phyloP scores from a whole-genome alignment of 768 basidiomycete species.

The Asterophora parasitica region DNA sequence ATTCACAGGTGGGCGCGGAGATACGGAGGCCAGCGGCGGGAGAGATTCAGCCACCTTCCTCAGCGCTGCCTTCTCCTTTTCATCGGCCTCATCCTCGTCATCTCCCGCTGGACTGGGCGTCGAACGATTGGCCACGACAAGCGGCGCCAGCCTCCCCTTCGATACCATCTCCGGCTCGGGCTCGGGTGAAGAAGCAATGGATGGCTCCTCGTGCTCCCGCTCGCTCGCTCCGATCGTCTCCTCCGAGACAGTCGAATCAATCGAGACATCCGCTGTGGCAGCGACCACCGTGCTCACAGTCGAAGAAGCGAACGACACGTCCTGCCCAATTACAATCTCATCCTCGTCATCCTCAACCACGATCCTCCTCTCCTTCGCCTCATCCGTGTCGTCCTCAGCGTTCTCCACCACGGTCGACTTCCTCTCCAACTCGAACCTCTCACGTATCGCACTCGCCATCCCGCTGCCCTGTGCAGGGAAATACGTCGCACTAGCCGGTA shows the following conservation, averaged over 20 bases:
- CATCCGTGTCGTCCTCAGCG: constrained; percentile 6
- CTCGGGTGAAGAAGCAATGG: constrained; percentile 12
- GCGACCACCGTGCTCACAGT: too few species aligned
- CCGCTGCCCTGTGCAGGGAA: constrained; percentile 2
- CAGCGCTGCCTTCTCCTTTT: not conserved
- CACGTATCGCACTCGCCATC: not conserved
- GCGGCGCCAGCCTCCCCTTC: constrained; percentile 9
- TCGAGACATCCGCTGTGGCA: too few species aligned
- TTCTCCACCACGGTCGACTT: not conserved
- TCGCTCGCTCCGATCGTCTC: not conserved
- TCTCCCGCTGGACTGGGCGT: constrained; percentile 22
- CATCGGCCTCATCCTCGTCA: constrained; percentile 8
- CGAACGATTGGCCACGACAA: constrained; percentile 19
- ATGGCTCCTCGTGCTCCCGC: constrained; percentile 12
- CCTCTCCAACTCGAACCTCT: not conserved
- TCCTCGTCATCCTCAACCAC: constrained; percentile 39
- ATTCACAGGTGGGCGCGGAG: not conserved
- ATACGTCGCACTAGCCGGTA: constrained; percentile 6
- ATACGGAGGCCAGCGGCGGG: too few species aligned
- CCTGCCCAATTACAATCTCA: constrained; percentile 16
- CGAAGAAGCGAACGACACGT: constrained; percentile 2
- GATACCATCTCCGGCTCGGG: constrained; percentile 20
- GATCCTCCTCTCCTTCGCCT: constrained; percentile 28
- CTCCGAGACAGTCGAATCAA: not conserved
- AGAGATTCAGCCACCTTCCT: not conserved